Conservation (phyloP, 1,284 basidiomycete genomes). For the Cutaneotrichosporon sp. region DNA sequence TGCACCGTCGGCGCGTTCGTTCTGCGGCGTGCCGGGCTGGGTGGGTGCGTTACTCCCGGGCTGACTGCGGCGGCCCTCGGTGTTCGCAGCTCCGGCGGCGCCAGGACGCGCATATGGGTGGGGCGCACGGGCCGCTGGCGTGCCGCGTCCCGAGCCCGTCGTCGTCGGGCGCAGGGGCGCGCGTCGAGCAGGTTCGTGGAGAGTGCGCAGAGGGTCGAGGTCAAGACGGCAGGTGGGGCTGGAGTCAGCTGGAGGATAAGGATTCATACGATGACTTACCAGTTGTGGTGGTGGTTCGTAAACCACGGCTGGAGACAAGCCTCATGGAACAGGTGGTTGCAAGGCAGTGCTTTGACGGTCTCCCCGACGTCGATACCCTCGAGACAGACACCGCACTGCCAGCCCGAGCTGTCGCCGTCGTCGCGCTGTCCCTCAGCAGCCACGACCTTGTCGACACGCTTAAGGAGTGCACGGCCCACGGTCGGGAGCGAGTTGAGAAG, state of each 20-base stretch:
- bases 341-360: slow-evolving; percentile 48
- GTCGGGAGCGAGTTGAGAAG: slow-evolving; percentile 42
- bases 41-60: neutral
- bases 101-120: slow-evolving; percentile 35
- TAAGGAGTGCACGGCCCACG: slow-evolving; percentile 34
- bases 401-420: slow-evolving; percentile 32
- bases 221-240: slow-evolving; percentile 52
- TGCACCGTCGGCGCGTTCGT: neutral
- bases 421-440: slow-evolving; percentile 38
- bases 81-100: neutral
- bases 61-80: neutral
- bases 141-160: slow-evolving; percentile 25
- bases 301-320: slow-evolving; percentile 51
- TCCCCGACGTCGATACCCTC: slow-evolving; percentile 36
- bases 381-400: slow-evolving; percentile 49
- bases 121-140: slow-evolving; percentile 15
- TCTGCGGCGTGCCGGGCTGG: neutral
- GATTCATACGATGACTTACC: slow-evolving; percentile 33
- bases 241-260: slow-evolving; percentile 3
- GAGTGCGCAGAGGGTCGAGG: slow-evolving; percentile 49
- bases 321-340: slow-evolving; percentile 52
- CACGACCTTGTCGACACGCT: slow-evolving; percentile 40
- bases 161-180: slow-evolving; percentile 32
- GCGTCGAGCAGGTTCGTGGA: slow-evolving; percentile 30
- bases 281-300: slow-evolving; percentile 47